Evolutionary conservation across 2,329 filamentous ascomycete species (phyloP), one percentile per base, ranked within the genome.

Genomic region (Exophiala oligosperma): DNA sequence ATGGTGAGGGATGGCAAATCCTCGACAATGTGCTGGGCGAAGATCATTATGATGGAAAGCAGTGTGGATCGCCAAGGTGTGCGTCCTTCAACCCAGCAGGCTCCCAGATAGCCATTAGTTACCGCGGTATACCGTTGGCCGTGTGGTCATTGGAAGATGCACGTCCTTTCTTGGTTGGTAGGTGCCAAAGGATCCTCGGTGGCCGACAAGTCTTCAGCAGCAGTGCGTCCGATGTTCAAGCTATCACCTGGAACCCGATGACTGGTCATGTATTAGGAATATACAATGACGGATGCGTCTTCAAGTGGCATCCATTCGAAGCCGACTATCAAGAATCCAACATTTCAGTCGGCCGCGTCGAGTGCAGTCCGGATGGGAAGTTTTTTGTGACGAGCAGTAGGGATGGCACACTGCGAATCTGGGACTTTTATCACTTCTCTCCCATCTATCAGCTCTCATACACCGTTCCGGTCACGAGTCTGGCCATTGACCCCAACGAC

Each of bases 281-380:
- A 4, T 67, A 70, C 44, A 63, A 66, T 21, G 70, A 70, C 52
- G 73, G 72, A 0, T 38, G 65, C 14, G 46, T 76, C 2, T 74
- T 75, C 60, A 73, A 70, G 57, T 75, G 71, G 72, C 52, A 68
- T 50, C 70, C 69, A 6, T 68, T 71, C 29, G 66, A 70, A 1
- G 67, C 64, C 32, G 63, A 70, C 12, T 50, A 65, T 21, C 61
- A 68, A 17, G 67, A 58, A 52, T 52, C 52, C 47, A 40, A 67
- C 52, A 55, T 65, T 17, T 46, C 62, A 24, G 54, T 64, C 32
- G 56, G 55, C 23, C 58, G 64, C 37, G 62, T 70, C 56, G 54
- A 57, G 17, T 51, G 65, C 28, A 70, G 66, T 41, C 26, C 46
- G 11, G 66, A 69, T 49, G 67, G 67, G 14, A 67, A 54, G 24